Evolutionary conservation across 176 grass and related monocot genomes (phyloP).

Genomic region (Poa pratensis): DNA sequence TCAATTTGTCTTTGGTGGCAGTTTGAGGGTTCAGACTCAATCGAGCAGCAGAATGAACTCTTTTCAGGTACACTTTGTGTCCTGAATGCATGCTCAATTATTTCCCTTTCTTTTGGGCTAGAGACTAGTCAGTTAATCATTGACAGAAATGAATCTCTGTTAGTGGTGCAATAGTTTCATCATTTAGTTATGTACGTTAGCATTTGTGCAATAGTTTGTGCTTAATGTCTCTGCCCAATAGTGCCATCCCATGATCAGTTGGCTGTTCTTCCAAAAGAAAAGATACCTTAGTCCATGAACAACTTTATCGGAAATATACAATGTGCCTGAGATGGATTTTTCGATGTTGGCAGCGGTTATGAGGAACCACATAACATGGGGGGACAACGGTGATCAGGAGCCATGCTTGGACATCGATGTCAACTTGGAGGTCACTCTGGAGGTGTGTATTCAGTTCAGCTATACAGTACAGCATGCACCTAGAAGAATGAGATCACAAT

Average conservation of each 20-base stretch:
- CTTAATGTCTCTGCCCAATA: not conserved
- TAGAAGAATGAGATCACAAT: not conserved
- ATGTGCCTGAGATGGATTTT: not conserved
- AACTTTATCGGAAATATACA: not conserved
- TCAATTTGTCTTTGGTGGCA: constrained; percentile 38
- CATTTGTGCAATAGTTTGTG: not conserved
- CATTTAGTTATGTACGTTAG: not conserved
- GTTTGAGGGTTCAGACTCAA: constrained; percentile 71
- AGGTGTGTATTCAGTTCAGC: constrained; percentile 43
- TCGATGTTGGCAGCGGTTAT: constrained; percentile 63
- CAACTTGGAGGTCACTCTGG: constrained; percentile 68
- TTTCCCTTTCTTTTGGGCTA: not conserved
- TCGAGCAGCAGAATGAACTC: constrained; percentile 72
- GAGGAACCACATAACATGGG: constrained; percentile 86
- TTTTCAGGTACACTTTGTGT: constrained; percentile 59
- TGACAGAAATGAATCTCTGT: not conserved
- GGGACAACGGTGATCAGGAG: constrained; percentile 41
- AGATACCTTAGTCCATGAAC: constrained; percentile 1
- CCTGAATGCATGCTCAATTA: not conserved
- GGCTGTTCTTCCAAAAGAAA: not conserved
- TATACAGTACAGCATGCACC: not conserved
- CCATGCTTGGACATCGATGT: constrained; percentile 76
- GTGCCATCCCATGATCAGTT: not conserved
- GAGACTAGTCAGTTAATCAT: no score
- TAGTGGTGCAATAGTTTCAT: not conserved